Conservation (phyloP, 495 filamentous ascomycete genomes). For the Sphaerosporella brunnea region DNA sequence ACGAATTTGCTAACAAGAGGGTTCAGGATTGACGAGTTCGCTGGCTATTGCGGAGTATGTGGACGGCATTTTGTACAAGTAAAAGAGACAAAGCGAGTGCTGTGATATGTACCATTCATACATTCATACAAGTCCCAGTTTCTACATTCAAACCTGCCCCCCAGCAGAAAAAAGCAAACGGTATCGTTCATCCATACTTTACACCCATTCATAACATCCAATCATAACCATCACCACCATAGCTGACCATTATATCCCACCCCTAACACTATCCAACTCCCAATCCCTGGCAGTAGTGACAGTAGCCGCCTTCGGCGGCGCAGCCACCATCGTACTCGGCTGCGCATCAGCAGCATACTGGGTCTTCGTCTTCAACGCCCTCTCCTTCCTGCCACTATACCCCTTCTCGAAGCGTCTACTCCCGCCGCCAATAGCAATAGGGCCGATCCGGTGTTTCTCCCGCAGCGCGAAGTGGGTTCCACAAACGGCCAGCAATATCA, state of each 20-base stretch:
- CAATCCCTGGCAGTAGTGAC: constrained; percentile 9
- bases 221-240: not conserved
- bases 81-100: too few relatives aligned
- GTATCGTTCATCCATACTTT: too few relatives aligned
- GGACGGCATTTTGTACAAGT: constrained; percentile 56
- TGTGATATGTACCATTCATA: too few relatives aligned
- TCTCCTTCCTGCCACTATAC: constrained; percentile 12
- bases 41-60: constrained; percentile 83
- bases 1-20: not conserved
- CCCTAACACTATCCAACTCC: constrained; percentile 22
- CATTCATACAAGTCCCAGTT: too few relatives aligned
- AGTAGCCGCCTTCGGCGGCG: too few relatives aligned
- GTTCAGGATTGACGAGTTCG: constrained; percentile 48
- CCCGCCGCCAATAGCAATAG: constrained; percentile 20
- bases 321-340: too few relatives aligned
- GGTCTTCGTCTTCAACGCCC: too few relatives aligned
- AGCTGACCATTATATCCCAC: constrained; percentile 16
- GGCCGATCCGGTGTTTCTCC: constrained; percentile 14
- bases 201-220: too few relatives aligned
- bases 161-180: too few relatives aligned
- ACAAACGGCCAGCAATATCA: constrained; percentile 12
- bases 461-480: constrained; percentile 20
- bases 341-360: too few relatives aligned
- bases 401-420: constrained; percentile 15
- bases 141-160: too few relatives aligned